These are phyloP conservation scores for Apiotrichum mycotoxinovorans DNA, from an alignment of 1,284 basidiomycete genomes.

Conservation along the genomic window DNA sequence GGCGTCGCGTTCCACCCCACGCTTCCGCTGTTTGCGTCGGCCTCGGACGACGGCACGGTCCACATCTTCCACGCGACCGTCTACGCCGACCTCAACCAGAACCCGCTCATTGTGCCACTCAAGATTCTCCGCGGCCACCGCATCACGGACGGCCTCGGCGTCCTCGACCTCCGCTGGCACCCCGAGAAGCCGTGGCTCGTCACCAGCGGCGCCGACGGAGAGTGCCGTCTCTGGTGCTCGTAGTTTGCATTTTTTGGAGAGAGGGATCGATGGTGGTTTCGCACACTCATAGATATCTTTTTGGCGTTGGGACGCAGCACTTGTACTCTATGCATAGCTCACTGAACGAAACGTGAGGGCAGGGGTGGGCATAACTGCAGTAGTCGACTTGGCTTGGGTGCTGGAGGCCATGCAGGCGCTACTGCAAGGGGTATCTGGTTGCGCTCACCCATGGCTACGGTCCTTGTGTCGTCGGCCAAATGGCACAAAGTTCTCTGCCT, in stretches of 20 bases:
- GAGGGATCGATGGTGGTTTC: not conserved
- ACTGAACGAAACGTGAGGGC: too few species aligned
- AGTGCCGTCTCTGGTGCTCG: conserved; percentile 72
- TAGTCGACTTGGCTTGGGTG: too few species aligned
- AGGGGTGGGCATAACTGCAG: too few species aligned
- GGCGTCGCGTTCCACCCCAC: conserved; percentile 88
- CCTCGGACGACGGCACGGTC: conserved; percentile 93
- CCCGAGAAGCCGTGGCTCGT: conserved; percentile 88
- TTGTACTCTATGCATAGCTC: conserved; percentile 4
- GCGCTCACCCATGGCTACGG: too few species aligned
- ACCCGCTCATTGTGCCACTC: conserved; percentile 92
- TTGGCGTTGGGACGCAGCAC: not conserved
- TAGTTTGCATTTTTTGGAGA: conserved; percentile 10
- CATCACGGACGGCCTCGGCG: conserved; percentile 79
- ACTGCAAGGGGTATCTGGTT: too few species aligned
- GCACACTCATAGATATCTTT: not conserved
- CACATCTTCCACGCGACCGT: conserved; percentile 96
- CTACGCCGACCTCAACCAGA: conserved; percentile 89
- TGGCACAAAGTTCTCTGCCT: too few species aligned
- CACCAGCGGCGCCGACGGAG: conserved; percentile 89
- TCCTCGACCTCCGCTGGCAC: conserved; percentile 87
- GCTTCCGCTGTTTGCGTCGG: conserved; percentile 91
- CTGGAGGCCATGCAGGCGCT: too few species aligned
- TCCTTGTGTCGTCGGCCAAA: too few species aligned
- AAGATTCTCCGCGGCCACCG: conserved; percentile 91